phyloP scores from a whole-genome alignment of 495 filamentous ascomycete genomes.

The Geopyxis carbonaria region DNA sequence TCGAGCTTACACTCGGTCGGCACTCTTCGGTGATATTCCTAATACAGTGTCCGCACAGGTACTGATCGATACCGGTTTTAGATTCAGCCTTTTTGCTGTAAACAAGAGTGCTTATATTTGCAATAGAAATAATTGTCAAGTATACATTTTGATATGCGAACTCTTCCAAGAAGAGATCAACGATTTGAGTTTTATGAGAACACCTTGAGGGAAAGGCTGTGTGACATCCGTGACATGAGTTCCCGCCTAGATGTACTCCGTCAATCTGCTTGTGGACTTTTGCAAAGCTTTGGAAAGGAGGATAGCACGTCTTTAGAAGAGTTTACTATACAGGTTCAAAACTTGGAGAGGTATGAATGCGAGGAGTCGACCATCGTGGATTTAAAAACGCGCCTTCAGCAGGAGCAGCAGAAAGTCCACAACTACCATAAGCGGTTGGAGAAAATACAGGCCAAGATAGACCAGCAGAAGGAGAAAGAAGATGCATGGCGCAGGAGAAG shows the following conservation, averaged over 20 bases:
- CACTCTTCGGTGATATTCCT: no score
- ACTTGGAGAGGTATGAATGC: constrained; percentile 49
- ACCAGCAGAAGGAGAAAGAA: constrained; percentile 23
- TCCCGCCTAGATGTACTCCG: constrained; percentile 52
- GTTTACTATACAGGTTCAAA: constrained; percentile 45
- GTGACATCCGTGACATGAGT: constrained; percentile 50
- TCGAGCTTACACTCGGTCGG: no score
- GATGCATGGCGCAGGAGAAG: constrained; percentile 17
- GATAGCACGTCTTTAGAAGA: constrained; percentile 44
- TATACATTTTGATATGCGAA: no score
- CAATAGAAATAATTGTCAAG: no score
- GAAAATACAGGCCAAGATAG: constrained; percentile 18
- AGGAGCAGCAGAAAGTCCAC: constrained; percentile 44
- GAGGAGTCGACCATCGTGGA: constrained; percentile 50
- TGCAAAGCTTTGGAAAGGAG: constrained; percentile 44
- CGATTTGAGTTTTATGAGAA: no score
- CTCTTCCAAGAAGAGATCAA: no score
- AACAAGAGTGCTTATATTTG: no score
- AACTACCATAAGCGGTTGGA: constrained; percentile 16
- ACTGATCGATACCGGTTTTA: no score
- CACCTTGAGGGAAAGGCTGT: constrained; percentile 34
- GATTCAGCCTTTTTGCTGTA: no score
- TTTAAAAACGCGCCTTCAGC: constrained; percentile 47
- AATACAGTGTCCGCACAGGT: no score
- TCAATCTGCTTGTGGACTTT: constrained; percentile 40